phyloP scores from a whole-genome alignment of 1,139 yeast species.

The Blastobotrys indianensis region DNA sequence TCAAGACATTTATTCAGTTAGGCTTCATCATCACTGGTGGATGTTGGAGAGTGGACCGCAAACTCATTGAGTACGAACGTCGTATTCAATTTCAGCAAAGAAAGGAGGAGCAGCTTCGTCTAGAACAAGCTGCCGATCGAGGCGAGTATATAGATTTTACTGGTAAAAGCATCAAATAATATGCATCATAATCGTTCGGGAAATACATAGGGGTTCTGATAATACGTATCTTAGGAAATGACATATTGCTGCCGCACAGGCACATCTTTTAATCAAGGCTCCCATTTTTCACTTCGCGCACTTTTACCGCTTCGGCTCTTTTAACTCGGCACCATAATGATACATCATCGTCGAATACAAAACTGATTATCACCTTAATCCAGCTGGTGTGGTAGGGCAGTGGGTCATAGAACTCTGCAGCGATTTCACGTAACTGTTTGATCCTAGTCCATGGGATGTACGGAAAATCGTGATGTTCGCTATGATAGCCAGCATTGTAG shows the following conservation, averaged over 20 bases:
- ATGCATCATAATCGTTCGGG: not conserved
- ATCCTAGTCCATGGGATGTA: slow-evolving; percentile 85
- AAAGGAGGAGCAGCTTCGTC: slow-evolving; percentile 5
- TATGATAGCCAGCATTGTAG: slow-evolving; percentile 92
- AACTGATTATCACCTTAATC: slow-evolving; percentile 71
- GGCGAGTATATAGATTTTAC: slow-evolving; percentile 25
- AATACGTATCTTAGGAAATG: not conserved
- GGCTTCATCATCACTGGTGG: slow-evolving; percentile 29
- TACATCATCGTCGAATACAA: slow-evolving; percentile 61
- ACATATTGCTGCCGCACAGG: not conserved
- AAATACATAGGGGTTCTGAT: not conserved
- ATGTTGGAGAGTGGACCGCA: slow-evolving; percentile 26
- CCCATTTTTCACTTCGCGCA: slow-evolving; percentile 17
- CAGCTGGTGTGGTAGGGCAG: slow-evolving; percentile 75
- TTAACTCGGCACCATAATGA: slow-evolving; percentile 77
- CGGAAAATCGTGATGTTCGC: slow-evolving; percentile 94
- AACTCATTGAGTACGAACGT: slow-evolving; percentile 25
- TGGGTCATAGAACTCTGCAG: slow-evolving; percentile 75
- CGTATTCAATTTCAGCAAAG: slow-evolving; percentile 19
- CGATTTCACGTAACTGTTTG: slow-evolving; percentile 58
- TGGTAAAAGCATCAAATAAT: slow-evolving; percentile 10
- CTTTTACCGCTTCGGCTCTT: slow-evolving; percentile 35
- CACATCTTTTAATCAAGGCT: slow-evolving; percentile 8
- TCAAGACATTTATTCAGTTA: slow-evolving; percentile 27
- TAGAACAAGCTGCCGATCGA: slow-evolving; percentile 27